Evolutionary conservation across 2,329 filamentous ascomycete genomes (phyloP).

Genomic region (Ophiocordyceps unilateralis): DNA sequence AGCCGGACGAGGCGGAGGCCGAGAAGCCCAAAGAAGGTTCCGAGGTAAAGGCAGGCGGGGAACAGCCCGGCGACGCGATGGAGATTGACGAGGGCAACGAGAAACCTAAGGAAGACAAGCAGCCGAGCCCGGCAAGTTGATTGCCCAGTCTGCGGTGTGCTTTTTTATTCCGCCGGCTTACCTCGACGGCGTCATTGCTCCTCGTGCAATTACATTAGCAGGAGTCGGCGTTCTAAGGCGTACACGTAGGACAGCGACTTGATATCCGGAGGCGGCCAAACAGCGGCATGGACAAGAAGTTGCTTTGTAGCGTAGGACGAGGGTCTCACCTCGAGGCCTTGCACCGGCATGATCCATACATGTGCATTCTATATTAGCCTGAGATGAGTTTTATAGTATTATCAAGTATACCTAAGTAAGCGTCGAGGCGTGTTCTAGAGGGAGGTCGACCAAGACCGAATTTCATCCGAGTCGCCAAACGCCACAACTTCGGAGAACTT

Average conservation of each 20-base stretch:
- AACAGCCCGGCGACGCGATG: slow-evolving; percentile 11
- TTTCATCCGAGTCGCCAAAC: not conserved
- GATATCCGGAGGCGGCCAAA: slow-evolving; percentile 1
- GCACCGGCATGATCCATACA: too few species aligned
- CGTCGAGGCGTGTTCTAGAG: too few species aligned
- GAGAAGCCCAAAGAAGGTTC: slow-evolving; percentile 8
- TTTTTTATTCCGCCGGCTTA: not conserved
- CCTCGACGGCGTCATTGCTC: not conserved
- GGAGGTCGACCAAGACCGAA: too few species aligned
- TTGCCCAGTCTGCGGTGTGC: too few species aligned
- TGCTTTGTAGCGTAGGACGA: too few species aligned
- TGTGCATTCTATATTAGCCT: too few species aligned
- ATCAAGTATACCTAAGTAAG: too few species aligned
- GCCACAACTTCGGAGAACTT: too few species aligned
- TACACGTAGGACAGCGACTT: not conserved
- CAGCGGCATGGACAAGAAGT: not conserved
- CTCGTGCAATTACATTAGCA: not conserved
- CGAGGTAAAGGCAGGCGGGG: slow-evolving; percentile 3
- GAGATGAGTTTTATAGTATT: too few species aligned
- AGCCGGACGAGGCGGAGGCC: slow-evolving; percentile 6
- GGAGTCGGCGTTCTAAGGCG: too few species aligned
- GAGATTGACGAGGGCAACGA: slow-evolving; percentile 14
- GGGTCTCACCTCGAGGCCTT: too few species aligned
- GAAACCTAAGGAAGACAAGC: slow-evolving; percentile 9
- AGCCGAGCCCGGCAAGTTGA: slow-evolving; percentile 6